These are phyloP conservation scores for Metrosideros polymorpha DNA, from an alignment of 441 rosid species.

Conservation along the genomic window DNA sequence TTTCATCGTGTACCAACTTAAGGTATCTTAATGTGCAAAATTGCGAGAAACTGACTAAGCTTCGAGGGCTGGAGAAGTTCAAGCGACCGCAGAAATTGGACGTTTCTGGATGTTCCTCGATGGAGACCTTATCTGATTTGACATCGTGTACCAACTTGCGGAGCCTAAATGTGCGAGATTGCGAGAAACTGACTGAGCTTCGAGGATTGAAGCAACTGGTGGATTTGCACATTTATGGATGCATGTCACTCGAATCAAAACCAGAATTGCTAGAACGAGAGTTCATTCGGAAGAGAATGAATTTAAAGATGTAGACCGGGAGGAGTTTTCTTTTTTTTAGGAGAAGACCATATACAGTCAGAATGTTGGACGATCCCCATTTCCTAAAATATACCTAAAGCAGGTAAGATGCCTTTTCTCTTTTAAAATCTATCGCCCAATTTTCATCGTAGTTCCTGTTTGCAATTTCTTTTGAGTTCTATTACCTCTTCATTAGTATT, in stretches of 20 bases:
- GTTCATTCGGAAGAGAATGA: no score
- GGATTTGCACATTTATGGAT: neutral
- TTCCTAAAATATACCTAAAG: fast-evolving
- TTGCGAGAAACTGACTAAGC: neutral
- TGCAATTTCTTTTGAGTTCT: neutral
- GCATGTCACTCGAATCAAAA: neutral
- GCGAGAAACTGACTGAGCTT: neutral
- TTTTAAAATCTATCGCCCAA: neutral
- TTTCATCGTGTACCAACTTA: neutral
- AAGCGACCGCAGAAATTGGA: neutral
- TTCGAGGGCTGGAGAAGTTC: neutral
- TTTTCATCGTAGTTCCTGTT: neutral
- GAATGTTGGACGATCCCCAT: neutral
- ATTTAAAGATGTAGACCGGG: no score
- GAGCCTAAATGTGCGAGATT: neutral
- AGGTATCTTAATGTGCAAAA: fast-evolving
- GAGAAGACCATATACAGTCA: neutral
- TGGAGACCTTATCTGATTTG: neutral
- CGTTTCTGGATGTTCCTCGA: neutral
- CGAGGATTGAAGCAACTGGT: neutral
- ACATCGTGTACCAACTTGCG: neutral
- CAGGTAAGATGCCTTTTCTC: neutral
- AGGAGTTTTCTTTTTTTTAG: no score
- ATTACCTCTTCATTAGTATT: neutral
- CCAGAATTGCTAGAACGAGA: neutral